phyloP scores from a whole-genome alignment of 768 basidiomycete species.

The Xanthoconium purpureum region DNA sequence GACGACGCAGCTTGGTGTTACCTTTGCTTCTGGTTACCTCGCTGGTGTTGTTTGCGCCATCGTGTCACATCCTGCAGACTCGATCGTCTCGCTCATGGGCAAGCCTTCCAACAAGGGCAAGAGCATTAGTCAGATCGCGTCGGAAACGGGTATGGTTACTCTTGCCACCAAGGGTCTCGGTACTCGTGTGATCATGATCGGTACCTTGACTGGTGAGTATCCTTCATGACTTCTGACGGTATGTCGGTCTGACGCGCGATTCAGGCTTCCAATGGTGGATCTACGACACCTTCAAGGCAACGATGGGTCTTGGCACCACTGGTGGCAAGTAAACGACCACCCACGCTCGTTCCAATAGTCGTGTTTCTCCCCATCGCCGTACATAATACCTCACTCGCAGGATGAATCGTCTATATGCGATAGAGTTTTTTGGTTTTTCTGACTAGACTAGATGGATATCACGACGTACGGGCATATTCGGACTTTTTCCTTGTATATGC shows the following conservation, averaged over 20 bases:
- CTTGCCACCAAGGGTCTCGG: constrained; percentile 85
- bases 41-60: constrained; percentile 95
- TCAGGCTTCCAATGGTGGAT: constrained; percentile 93
- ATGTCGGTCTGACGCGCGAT: background rate
- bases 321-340: constrained; percentile 70
- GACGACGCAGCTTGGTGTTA: constrained; percentile 83
- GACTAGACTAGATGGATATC: constrained; percentile 13
- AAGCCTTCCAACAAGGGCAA: constrained; percentile 87
- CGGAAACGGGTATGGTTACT: constrained; percentile 60
- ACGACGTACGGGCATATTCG: background rate
- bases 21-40: constrained; percentile 88
- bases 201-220: constrained; percentile 45
- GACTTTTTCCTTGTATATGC: background rate
- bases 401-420: constrained; percentile 14
- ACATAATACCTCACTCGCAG: constrained; percentile 10
- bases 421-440: constrained; percentile 4
- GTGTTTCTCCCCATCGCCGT: background rate
- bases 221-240: background rate
- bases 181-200: constrained; percentile 85
- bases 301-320: constrained; percentile 84
- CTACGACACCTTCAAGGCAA: constrained; percentile 81
- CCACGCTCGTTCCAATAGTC: background rate
- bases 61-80: constrained; percentile 96
- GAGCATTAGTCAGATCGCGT: constrained; percentile 63
- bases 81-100: constrained; percentile 89